phyloP scores from a whole-genome alignment of 352 stramenopile genomes.

The Phytophthora idaei region DNA sequence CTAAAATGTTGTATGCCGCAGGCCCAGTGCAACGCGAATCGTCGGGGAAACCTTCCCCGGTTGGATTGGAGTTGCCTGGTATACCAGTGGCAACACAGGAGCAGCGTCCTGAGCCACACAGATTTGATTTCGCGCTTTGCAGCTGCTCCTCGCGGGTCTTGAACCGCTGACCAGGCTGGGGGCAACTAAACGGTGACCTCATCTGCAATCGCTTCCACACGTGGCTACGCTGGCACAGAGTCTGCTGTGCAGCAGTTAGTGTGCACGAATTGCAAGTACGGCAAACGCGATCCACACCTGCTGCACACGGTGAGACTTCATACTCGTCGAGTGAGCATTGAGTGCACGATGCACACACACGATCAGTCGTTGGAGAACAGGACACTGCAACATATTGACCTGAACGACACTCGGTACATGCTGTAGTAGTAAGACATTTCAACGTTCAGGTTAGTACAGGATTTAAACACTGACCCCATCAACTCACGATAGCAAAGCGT shows the following conservation, averaged over 20 bases:
- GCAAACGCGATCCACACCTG: slow-evolving; percentile 66
- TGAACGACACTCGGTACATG: slow-evolving; percentile 68
- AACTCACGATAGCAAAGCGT: slow-evolving; percentile 75
- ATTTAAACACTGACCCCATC: not conserved
- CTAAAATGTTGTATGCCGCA: slow-evolving; percentile 63
- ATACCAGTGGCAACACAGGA: slow-evolving; percentile 69
- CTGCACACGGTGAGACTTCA: slow-evolving; percentile 58
- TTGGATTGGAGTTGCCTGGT: slow-evolving; percentile 73
- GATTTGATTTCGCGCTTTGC: slow-evolving; percentile 72
- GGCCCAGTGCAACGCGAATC: slow-evolving; percentile 71
- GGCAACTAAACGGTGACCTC: slow-evolving; percentile 75
- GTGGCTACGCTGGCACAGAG: slow-evolving; percentile 53
- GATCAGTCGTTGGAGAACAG: slow-evolving; percentile 63
- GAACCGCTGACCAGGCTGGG: slow-evolving; percentile 49
- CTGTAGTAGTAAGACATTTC: slow-evolving; percentile 27
- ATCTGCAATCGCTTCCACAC: slow-evolving; percentile 72
- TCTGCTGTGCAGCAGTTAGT: slow-evolving; percentile 64
- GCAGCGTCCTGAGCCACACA: slow-evolving; percentile 71
- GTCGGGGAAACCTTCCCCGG: slow-evolving; percentile 70
- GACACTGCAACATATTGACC: slow-evolving; percentile 47
- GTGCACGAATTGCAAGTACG: slow-evolving; percentile 76
- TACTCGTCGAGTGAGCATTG: slow-evolving; percentile 75
- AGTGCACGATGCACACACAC: slow-evolving; percentile 67
- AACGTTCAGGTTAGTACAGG: not conserved
- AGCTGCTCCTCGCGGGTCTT: slow-evolving; percentile 68